Evolutionary conservation across 345 rosid genomes (phyloP).

Genomic region (Eucalyptus tenuipes): DNA sequence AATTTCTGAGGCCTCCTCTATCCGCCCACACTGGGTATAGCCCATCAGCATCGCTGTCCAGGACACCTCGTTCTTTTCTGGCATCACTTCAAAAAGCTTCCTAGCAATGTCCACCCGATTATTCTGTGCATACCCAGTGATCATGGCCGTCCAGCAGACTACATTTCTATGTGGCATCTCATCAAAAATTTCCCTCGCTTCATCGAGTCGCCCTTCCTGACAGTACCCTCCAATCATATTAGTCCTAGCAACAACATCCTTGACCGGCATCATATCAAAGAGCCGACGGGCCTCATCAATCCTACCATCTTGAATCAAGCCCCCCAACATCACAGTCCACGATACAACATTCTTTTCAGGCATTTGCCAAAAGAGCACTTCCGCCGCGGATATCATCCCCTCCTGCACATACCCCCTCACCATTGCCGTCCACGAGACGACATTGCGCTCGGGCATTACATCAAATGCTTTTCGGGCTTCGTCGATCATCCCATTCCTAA

Average conservation of each 20-base stretch:
- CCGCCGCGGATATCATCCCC: conserved; percentile 50
- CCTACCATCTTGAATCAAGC: conserved; percentile 43
- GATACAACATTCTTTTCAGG: conserved; percentile 70
- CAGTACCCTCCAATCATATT: conserved; percentile 71
- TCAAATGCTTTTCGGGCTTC: conserved; percentile 54
- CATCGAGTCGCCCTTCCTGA: conserved; percentile 38
- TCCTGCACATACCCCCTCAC: conserved; percentile 54
- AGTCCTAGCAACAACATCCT: conserved; percentile 74
- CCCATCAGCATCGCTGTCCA: conserved; percentile 85
- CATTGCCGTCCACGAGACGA: conserved; percentile 72
- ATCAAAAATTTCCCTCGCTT: conserved; percentile 65
- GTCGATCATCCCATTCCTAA: conserved; percentile 37
- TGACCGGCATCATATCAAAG: conserved; percentile 58
- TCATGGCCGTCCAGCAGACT: conserved; percentile 70
- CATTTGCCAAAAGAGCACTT: conserved; percentile 55
- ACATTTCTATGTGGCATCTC: conserved; percentile 59
- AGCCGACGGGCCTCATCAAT: conserved; percentile 45
- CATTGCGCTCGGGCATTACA: conserved; percentile 53
- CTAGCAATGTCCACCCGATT: conserved; percentile 60
- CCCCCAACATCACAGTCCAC: conserved; percentile 83
- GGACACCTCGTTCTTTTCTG: conserved; percentile 65
- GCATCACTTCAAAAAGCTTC: conserved; percentile 84
- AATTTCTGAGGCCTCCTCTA: conserved; percentile 48
- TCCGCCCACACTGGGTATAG: conserved; percentile 53
- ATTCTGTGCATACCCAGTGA: conserved; percentile 57